Conservation (phyloP, 2,329 filamentous ascomycete species). For the Penicillium sp. region DNA sequence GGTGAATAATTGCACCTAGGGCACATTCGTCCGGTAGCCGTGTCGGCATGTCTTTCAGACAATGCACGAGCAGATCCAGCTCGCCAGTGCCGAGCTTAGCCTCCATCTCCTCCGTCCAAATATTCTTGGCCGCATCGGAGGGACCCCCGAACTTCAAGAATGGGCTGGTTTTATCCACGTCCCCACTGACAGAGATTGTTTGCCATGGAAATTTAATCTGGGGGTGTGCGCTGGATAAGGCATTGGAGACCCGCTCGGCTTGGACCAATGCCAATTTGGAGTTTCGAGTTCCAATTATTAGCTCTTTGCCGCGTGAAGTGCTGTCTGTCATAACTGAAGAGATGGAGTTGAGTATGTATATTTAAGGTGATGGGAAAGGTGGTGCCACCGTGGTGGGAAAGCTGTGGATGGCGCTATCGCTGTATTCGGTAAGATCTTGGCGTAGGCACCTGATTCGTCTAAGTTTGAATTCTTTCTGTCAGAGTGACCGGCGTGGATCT, state of each 20-base stretch:
- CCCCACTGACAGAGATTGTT: conserved; percentile 7
- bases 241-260: conserved; percentile 9
- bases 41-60: conserved; percentile 92
- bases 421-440: background rate
- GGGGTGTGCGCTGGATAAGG: conserved; percentile 2
- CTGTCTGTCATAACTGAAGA: background rate
- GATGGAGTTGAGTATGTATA: background rate
- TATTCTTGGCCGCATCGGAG: conserved; percentile 17
- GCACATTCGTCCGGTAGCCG: conserved; percentile 69
- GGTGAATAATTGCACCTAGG: conserved; percentile 70
- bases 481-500: background rate
- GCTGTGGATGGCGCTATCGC: background rate
- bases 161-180: conserved; percentile 12
- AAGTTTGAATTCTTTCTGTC: background rate
- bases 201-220: conserved; percentile 7
- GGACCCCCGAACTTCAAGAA: conserved; percentile 15
- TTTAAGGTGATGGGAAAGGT: background rate
- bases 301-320: background rate
- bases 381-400: background rate
- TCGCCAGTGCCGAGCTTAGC: conserved; percentile 64
- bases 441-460: background rate
- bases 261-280: conserved; percentile 18
- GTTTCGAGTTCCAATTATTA: conserved; percentile 13
- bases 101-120: conserved; percentile 87
- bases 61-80: conserved; percentile 80